A percentile compares a stretch with the other conserved stretches of the same genome.
These are phyloP conservation scores for Populus hybrid DNA, from an alignment of 441 rosid genomes.

Conservation along the genomic window DNA sequence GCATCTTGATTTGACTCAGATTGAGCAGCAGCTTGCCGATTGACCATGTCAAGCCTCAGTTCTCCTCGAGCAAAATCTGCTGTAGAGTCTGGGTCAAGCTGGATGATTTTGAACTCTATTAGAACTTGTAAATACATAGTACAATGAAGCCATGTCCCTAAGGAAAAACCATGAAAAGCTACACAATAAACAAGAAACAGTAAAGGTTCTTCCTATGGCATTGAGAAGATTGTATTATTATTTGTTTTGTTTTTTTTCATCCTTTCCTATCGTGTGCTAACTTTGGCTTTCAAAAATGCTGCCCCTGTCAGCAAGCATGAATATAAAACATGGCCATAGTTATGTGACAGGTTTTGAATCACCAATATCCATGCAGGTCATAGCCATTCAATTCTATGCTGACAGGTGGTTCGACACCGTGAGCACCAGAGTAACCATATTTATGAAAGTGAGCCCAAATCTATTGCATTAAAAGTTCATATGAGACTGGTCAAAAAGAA, in stretches of 20 bases:
- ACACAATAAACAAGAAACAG: not conserved
- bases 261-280: not conserved
- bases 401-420: no score
- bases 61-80: constrained; percentile 69
- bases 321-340: not conserved
- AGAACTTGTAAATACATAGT: not conserved
- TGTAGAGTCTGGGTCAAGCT: constrained; percentile 62
- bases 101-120: constrained; percentile 22
- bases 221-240: not conserved
- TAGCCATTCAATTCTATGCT: not conserved
- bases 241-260: not conserved
- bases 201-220: not conserved
- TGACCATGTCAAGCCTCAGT: constrained; percentile 39
- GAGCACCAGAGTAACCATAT: no score
- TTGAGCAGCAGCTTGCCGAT: constrained; percentile 25
- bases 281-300: not conserved
- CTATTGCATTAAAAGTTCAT: no score
- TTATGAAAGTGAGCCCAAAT: no score
- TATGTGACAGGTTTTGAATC: not conserved
- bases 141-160: not conserved
- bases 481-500: no score
- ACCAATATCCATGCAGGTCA: not conserved
- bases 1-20: constrained; percentile 48
- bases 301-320: no score
- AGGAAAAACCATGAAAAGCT: not conserved